phyloP scores from a whole-genome alignment of 306 rosid species.

The Pueraria montana region DNA sequence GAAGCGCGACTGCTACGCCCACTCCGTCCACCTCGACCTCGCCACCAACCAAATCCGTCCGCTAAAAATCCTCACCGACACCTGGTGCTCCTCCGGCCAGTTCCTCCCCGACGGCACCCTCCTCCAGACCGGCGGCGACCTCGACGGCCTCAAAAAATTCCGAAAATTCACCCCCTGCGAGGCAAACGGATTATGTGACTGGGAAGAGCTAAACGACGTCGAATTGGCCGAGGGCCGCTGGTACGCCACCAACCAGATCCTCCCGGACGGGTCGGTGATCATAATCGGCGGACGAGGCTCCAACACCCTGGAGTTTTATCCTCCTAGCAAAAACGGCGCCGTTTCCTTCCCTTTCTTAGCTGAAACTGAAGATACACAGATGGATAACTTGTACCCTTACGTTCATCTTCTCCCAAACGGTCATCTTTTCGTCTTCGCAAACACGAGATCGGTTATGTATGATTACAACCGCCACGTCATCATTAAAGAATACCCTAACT shows the following conservation, averaged over 20 bases:
- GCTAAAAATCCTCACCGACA: constrained; percentile 78
- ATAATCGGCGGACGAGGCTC: constrained; percentile 81
- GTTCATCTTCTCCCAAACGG: constrained; percentile 90
- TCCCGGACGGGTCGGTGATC: constrained; percentile 79
- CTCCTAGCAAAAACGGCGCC: constrained; percentile 63
- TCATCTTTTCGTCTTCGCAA: constrained; percentile 80
- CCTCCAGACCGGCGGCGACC: constrained; percentile 83
- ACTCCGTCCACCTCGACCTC: constrained; percentile 73
- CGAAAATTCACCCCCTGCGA: constrained; percentile 78
- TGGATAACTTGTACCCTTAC: constrained; percentile 91
- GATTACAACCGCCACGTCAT: constrained; percentile 49
- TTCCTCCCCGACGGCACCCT: constrained; percentile 86
- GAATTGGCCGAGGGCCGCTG: constrained; percentile 70
- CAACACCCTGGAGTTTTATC: constrained; percentile 77
- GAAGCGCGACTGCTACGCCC: constrained; percentile 86
- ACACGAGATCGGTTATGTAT: constrained; percentile 73
- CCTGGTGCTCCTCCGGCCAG: constrained; percentile 97
- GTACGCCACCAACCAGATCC: constrained; percentile 84
- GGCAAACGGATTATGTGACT: constrained; percentile 58
- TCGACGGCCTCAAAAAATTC: constrained; percentile 76
- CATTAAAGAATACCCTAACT: constrained; percentile 60
- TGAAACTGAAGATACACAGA: constrained; percentile 73
- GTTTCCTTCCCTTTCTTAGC: constrained; percentile 70
- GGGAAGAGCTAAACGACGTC: constrained; percentile 75
- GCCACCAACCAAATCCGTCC: constrained; percentile 72